Base-by-base conservation (phyloP, 306 rosid species). In the Arachis hypogaea region DNA sequence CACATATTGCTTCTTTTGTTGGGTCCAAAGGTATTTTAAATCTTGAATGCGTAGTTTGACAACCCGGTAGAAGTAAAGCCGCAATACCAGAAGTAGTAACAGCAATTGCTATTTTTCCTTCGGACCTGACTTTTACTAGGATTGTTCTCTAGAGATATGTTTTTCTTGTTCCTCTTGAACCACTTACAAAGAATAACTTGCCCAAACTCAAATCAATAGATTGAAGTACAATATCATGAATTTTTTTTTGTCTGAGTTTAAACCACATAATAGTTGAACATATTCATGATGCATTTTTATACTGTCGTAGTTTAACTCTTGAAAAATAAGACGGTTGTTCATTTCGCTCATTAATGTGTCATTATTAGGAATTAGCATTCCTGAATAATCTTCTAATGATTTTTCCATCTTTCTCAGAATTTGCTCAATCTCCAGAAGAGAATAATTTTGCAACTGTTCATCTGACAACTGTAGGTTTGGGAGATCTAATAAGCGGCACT, bases 41-140 rank as follows among this genome's bases (percentile, higher is more conserved):
- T 42, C 45, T 42, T 1, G 45, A 42, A 42, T 42, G 45, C 4
- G 45, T 2, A 5, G 46, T 43, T 1, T 0, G 8, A 5, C 46
- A 9, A 3, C 46, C 46, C 8, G 46, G 46, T 43, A 45, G 42
- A 3, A 42, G 5, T 1, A 63, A 7, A 63, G 69, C 54, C 6
- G 38, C 52, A 41, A 63, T 63, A 63, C 69, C 36, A 7, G 69
- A 63, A 16, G 69, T n/a, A 2, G 69, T 54, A 0, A 63, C 69
- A 42, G 7, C 69, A n/a, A 63, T 8, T 14, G 54, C 69, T 42
- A 63, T 42, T 51, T 63, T 41, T 5, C 52, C 36, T 63, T 43
- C 52, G 7, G 69, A 63, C 16, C 38, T 63, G 0, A 63, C 30
- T 14, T 41, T 63, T 7, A 51, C 49, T 1, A 63, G 29, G 3